Conservation (phyloP, 768 basidiomycete species). For the Leccinum olivaceopallidum region DNA sequence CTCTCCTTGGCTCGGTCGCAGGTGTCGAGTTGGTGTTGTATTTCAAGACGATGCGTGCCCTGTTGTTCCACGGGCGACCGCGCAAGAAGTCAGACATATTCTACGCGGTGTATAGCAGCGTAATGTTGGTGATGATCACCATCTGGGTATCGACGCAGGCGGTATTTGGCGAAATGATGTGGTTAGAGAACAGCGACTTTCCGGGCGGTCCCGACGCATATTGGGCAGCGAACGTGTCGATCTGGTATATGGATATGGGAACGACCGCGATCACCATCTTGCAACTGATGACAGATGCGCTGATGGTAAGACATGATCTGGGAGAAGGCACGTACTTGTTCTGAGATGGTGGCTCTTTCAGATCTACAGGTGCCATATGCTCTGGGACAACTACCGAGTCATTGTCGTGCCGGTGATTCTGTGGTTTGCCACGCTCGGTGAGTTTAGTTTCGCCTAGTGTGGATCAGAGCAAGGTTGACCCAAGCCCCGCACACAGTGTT, state of each 20-base stretch:
- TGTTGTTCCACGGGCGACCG: slow-evolving; percentile 7
- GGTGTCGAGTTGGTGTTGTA: slow-evolving; percentile 29
- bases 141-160: slow-evolving; percentile 30
- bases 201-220: slow-evolving; percentile 40
- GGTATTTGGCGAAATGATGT: slow-evolving; percentile 37
- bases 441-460: background rate
- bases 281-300: slow-evolving; percentile 38
- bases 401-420: slow-evolving; percentile 21
- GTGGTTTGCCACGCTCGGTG: slow-evolving; percentile 29
- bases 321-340: background rate
- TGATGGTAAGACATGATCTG: slow-evolving; percentile 34
- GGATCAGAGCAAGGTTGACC: background rate
- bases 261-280: slow-evolving; percentile 29
- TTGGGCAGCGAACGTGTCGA: slow-evolving; percentile 24
- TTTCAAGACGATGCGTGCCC: slow-evolving; percentile 23
- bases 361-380: slow-evolving; percentile 40
- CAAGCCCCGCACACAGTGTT: slow-evolving; percentile 13
- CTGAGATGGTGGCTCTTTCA: slow-evolving; percentile 18
- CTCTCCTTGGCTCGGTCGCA: background rate
- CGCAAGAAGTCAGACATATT: slow-evolving; percentile 17
- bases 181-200: slow-evolving; percentile 33
- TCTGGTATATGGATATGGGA: slow-evolving; percentile 35
- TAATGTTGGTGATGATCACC: slow-evolving; percentile 34
- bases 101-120: slow-evolving; percentile 27
- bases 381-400: slow-evolving; percentile 29